Percentiles rank a stretch among this genome's conserved stretches.
Conservation (phyloP, 2,329 filamentous ascomycete species). For the Phyllosticta ampelicida region DNA sequence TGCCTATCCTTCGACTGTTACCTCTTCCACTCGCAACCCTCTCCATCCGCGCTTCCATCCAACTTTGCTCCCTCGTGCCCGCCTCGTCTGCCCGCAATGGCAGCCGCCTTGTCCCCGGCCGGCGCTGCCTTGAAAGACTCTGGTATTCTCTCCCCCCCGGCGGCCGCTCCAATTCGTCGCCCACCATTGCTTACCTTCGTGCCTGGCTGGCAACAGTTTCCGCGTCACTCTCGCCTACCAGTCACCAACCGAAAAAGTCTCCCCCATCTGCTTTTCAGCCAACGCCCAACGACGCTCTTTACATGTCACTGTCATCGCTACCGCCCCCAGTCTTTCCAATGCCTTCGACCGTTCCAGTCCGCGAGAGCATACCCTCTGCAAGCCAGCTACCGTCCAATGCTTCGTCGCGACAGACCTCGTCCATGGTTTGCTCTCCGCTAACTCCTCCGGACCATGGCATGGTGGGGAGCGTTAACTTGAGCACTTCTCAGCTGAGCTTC, state of each 20-base stretch:
- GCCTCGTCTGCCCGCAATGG: not conserved
- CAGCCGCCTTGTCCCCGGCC: not conserved
- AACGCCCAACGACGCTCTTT: constrained; percentile 10
- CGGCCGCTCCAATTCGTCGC: not conserved
- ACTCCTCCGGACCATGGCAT: constrained; percentile 9
- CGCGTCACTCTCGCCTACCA: not conserved
- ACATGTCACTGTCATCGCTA: not conserved
- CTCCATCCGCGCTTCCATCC: not conserved
- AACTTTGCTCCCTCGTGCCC: not conserved
- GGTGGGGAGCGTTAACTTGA: not conserved
- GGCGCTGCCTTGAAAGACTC: not conserved
- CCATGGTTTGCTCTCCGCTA: constrained; percentile 5
- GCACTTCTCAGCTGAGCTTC: not conserved
- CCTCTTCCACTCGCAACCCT: not conserved
- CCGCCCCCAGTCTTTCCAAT: constrained; percentile 4
- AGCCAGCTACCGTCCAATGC: constrained; percentile 6
- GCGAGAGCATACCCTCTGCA: constrained; percentile 8
- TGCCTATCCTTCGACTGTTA: not conserved
- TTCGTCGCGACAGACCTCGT: constrained; percentile 1
- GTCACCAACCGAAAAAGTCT: not conserved
- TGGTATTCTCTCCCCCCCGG: not conserved
- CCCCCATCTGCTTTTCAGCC: constrained; percentile 8
- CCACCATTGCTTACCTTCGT: not conserved
- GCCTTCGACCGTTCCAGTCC: constrained; percentile 6
- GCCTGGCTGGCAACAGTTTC: not conserved